Conservation (phyloP, 352 stramenopile species). For the Phytophthora nicotianae region DNA sequence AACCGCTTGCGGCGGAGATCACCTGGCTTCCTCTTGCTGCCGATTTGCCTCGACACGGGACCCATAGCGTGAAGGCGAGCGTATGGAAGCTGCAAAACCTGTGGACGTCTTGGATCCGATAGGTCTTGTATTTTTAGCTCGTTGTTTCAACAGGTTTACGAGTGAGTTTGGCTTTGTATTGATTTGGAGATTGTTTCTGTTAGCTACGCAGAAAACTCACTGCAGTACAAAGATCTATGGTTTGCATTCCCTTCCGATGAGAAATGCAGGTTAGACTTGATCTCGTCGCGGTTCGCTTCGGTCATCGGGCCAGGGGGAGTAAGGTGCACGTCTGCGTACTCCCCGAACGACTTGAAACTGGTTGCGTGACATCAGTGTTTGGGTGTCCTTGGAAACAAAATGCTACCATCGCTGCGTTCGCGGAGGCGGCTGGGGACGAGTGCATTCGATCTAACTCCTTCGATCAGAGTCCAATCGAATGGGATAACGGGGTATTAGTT, state of each 20-base stretch:
- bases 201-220: slow-evolving; percentile 22
- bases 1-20: slow-evolving; percentile 28
- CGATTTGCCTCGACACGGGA: not conserved
- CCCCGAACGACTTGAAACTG: slow-evolving; percentile 29
- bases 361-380: slow-evolving; percentile 7
- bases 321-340: slow-evolving; percentile 28
- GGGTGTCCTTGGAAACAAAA: slow-evolving; percentile 5
- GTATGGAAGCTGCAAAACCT: not conserved
- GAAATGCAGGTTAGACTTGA: slow-evolving; percentile 23
- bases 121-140: not conserved
- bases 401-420: slow-evolving; percentile 6
- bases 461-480: slow-evolving; percentile 23
- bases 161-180: slow-evolving; percentile 17
- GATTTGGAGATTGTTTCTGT: slow-evolving; percentile 9
- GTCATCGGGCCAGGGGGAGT: slow-evolving; percentile 26
- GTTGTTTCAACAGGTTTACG: not conserved
- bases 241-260: slow-evolving; percentile 37
- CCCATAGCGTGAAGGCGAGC: not conserved
- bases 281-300: slow-evolving; percentile 16
- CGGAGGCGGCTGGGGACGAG: slow-evolving; percentile 6
- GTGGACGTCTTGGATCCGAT: not conserved
- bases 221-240: slow-evolving; percentile 1
- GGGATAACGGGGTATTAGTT: slow-evolving; percentile 5
- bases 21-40: not conserved
- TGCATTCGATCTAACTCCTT: slow-evolving; percentile 25